Percentiles rank a stretch among this genome's conserved stretches.
Conservation (phyloP, 1,139 yeast species). For the Zygoascus meyerae region DNA sequence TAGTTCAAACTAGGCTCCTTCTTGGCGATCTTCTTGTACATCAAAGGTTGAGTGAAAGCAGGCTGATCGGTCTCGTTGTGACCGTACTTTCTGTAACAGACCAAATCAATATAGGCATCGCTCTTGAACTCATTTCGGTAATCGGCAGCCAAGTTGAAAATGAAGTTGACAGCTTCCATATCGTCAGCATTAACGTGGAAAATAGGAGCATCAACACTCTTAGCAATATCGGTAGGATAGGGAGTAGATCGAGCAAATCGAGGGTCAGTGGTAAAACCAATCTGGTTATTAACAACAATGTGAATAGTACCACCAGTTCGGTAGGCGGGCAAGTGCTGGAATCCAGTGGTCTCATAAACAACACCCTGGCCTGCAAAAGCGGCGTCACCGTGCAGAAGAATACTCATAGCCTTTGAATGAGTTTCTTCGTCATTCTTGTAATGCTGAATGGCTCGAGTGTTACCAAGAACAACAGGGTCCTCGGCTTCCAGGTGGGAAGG, state of each 20-base stretch:
- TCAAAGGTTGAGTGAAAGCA: slow-evolving; percentile 93
- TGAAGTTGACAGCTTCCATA: slow-evolving; percentile 85
- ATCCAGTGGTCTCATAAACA: slow-evolving; percentile 96
- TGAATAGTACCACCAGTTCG: slow-evolving; percentile 98
- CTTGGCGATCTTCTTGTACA: slow-evolving; percentile 87
- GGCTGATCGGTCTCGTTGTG: slow-evolving; percentile 99
- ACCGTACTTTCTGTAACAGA: slow-evolving; percentile 98
- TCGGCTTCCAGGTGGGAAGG: slow-evolving; percentile 99
- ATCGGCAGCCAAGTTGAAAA: slow-evolving; percentile 95
- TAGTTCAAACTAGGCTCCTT: slow-evolving; percentile 84
- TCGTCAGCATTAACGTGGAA: slow-evolving; percentile 99
- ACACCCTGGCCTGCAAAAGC: slow-evolving; percentile 99
- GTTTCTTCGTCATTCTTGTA: slow-evolving; percentile 80
- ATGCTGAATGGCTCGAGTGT: slow-evolving; percentile 94
- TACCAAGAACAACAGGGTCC: slow-evolving; percentile 97
- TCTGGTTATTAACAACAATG: slow-evolving; percentile 93
- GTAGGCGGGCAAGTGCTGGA: slow-evolving; percentile 86
- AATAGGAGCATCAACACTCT: slow-evolving; percentile 93
- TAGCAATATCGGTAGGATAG: slow-evolving; percentile 96
- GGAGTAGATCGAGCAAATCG: slow-evolving; percentile 96
- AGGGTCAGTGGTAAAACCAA: slow-evolving; percentile 99
- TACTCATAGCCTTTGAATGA: slow-evolving; percentile 82
- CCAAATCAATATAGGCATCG: slow-evolving; percentile 93
- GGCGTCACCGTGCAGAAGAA: slow-evolving; percentile 96
- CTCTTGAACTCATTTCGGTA: slow-evolving; percentile 97